Evolutionary conservation across 176 grass and related monocot species (phyloP).

Genomic region (Raddia distichophylla): DNA sequence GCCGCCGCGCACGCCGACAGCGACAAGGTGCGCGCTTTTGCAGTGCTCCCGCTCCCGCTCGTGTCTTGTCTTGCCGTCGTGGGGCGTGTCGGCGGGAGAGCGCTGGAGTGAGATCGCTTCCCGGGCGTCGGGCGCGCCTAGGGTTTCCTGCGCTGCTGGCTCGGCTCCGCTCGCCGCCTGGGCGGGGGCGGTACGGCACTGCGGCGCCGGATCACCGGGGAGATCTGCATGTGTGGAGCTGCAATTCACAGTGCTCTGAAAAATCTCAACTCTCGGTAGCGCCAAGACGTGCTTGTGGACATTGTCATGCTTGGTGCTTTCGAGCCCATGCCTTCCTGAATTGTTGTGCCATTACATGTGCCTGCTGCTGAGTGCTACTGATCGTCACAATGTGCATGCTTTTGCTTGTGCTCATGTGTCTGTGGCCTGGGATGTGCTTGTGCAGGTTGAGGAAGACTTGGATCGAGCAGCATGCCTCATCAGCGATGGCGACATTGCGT

Average conservation of each 20-base stretch:
- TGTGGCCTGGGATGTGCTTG: slow-evolving; percentile 21
- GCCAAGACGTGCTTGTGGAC: background rate
- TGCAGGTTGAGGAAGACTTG: slow-evolving; percentile 88
- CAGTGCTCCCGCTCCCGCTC: background rate
- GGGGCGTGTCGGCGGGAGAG: background rate
- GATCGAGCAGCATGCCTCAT: slow-evolving; percentile 75
- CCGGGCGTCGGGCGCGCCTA: background rate
- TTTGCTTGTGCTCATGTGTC: slow-evolving; percentile 32
- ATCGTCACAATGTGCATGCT: slow-evolving; percentile 26
- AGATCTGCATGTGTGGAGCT: slow-evolving; percentile 43
- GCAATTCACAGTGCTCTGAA: slow-evolving; percentile 23
- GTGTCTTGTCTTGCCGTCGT: background rate
- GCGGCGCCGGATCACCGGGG: slow-evolving; percentile 36
- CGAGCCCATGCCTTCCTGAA: background rate
- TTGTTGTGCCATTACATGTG: background rate
- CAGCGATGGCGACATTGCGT: slow-evolving; percentile 67
- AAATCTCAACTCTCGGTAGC: background rate
- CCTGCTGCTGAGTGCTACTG: background rate
- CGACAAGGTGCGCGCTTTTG: slow-evolving; percentile 54
- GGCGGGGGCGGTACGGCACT: background rate
- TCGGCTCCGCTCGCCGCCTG: background rate
- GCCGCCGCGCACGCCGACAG: slow-evolving; percentile 46
- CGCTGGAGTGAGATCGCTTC: slow-evolving; percentile 28
- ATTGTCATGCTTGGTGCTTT: background rate
- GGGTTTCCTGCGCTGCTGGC: slow-evolving; percentile 12